Percentiles rank a stretch among this genome's conserved stretches.
These are phyloP conservation scores for Begonia fuchsioides DNA, from an alignment of 306 rosid genomes.

Conservation along the genomic window DNA sequence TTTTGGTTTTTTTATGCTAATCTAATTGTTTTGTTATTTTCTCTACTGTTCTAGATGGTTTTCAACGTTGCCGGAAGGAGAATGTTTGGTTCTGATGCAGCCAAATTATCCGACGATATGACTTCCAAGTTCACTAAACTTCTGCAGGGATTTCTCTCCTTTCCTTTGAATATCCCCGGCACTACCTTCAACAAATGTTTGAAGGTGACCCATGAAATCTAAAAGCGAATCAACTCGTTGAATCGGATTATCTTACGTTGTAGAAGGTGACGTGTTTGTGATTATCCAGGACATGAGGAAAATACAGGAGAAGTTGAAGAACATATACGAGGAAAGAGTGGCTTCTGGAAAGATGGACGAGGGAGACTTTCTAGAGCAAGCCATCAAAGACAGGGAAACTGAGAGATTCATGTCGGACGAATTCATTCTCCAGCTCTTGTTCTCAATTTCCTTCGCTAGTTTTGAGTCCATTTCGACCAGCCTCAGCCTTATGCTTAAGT, in stretches of 20 bases:
- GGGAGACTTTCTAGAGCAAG: constrained; percentile 8
- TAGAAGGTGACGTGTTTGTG: neutral
- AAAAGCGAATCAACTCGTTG: too few relatives aligned
- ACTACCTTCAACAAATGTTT: constrained; percentile 4
- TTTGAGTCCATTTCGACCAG: constrained; percentile 6
- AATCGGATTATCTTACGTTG: neutral
- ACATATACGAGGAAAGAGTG: neutral
- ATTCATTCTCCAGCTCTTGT: constrained; percentile 8
- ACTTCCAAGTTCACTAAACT: constrained; percentile 3
- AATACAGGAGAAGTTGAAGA: neutral
- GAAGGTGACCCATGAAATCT: neutral
- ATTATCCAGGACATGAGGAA: constrained; percentile 8
- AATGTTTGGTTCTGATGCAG: constrained; percentile 5
- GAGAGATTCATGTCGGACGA: constrained; percentile 10
- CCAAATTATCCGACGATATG: neutral
- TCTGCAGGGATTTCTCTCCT: constrained; percentile 5
- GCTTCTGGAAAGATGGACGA: neutral
- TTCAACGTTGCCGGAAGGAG: neutral
- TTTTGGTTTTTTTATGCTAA: neutral
- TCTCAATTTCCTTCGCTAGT: constrained; percentile 3
- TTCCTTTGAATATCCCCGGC: constrained; percentile 4
- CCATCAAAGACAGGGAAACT: constrained; percentile 6
- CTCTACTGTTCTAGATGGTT: neutral
- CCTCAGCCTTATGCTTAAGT: constrained; percentile 3
- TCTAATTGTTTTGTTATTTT: neutral